Evolutionary conservation across 2,329 filamentous ascomycete genomes (phyloP).

Genomic region (Paecilomyces niveus): DNA sequence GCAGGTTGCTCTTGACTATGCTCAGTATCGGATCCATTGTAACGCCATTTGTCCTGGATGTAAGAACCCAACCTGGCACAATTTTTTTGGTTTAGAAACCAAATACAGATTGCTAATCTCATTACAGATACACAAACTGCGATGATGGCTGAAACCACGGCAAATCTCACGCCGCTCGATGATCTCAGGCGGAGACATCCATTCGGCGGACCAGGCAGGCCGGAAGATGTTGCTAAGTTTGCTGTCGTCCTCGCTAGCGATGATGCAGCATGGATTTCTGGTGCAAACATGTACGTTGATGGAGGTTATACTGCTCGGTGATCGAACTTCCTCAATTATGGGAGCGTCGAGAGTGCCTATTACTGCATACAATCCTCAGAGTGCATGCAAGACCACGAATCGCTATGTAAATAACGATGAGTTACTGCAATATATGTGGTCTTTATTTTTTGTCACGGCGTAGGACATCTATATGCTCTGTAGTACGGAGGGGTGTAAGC

Average conservation of each 20-base stretch:
- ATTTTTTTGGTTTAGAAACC: conserved; percentile 45
- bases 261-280: background rate
- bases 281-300: background rate
- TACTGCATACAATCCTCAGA: background rate
- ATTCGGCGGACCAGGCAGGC: conserved; percentile 19
- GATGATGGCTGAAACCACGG: conserved; percentile 7
- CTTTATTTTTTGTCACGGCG: background rate
- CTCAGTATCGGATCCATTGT: conserved; percentile 33
- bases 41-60: background rate
- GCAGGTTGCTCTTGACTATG: conserved; percentile 45
- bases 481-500: no score
- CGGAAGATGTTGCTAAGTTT: conserved; percentile 10
- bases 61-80: conserved; percentile 42
- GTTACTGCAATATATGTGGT: background rate
- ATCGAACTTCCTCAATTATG: background rate
- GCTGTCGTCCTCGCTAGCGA: background rate
- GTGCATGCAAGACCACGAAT: background rate
- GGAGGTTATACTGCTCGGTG: background rate
- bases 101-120: conserved; percentile 15
- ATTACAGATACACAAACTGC: conserved; percentile 4
- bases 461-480: background rate
- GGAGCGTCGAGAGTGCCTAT: background rate
- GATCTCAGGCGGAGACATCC: conserved; percentile 16
- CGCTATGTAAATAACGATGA: background rate
- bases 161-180: conserved; percentile 10